phyloP scores from a whole-genome alignment of 306 rosid species.

The Trichosanthes truncata region DNA sequence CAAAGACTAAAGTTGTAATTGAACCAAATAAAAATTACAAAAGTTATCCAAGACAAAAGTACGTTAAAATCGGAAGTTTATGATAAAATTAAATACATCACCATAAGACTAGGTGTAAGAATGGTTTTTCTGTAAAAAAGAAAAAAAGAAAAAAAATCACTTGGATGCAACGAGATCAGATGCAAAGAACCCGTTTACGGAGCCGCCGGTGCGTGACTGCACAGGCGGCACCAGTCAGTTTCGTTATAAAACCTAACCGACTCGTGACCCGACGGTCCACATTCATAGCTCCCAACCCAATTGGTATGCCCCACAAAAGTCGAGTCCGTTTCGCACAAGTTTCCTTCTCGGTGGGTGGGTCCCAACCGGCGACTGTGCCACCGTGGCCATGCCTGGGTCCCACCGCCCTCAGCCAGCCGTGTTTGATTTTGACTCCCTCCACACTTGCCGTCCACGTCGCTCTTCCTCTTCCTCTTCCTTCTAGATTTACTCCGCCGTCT shows the following conservation, averaged over 20 bases:
- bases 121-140: neutral
- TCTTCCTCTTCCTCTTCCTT: neutral
- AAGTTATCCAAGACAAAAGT: too few species aligned
- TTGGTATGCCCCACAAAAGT: neutral
- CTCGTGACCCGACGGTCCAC: neutral
- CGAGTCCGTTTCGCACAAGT: neutral
- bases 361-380: neutral
- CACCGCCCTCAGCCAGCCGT: neutral
- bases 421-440: slow-evolving; percentile 14
- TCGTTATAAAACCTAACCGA: neutral
- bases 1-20: too few species aligned
- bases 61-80: too few species aligned
- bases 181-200: slow-evolving; percentile 2
- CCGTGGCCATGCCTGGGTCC: neutral
- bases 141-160: neutral
- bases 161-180: neutral
- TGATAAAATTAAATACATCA: too few species aligned
- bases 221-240: neutral
- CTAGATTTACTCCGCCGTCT: neutral
- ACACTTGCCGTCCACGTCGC: neutral
- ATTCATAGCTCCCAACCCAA: neutral
- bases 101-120: neutral
- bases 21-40: too few species aligned
- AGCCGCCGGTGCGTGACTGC: slow-evolving; percentile 1
- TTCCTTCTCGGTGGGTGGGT: neutral